These are phyloP conservation scores for Coprinopsis cinerea DNA, from an alignment of 768 basidiomycete genomes.

Conservation along the genomic window DNA sequence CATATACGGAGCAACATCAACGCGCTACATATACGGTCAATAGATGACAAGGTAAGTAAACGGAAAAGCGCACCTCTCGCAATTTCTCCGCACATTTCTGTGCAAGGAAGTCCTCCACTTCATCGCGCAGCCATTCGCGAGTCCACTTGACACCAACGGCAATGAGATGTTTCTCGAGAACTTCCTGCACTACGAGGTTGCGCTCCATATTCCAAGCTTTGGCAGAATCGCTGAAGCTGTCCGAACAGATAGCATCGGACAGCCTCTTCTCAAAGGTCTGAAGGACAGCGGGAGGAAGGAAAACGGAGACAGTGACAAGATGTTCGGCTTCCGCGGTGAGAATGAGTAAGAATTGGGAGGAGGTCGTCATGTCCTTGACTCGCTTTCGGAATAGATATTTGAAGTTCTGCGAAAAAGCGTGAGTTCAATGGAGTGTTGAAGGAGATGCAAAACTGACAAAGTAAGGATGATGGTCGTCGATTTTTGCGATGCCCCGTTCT, in stretches of 20 bases:
- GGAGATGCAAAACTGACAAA: constrained; percentile 42
- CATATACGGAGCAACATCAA: constrained; percentile 74
- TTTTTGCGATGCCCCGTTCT: constrained; percentile 75
- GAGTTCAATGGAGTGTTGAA: constrained; percentile 7
- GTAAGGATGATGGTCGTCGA: constrained; percentile 67
- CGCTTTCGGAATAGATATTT: constrained; percentile 88
- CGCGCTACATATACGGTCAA: constrained; percentile 45
- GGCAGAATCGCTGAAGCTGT: constrained; percentile 78
- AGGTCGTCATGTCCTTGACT: constrained; percentile 59
- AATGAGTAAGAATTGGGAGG: constrained; percentile 84
- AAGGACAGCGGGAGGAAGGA: constrained; percentile 55
- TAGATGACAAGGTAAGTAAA: constrained; percentile 1
- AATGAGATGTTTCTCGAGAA: constrained; percentile 74
- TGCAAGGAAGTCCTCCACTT: constrained; percentile 82
- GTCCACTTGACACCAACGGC: constrained; percentile 85
- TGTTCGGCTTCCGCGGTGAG: constrained; percentile 87
- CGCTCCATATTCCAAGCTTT: constrained; percentile 91
- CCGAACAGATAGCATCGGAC: constrained; percentile 77
- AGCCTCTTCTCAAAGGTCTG: constrained; percentile 69
- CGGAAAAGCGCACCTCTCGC: constrained; percentile 58
- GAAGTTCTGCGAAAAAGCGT: constrained; percentile 66
- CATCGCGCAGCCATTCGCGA: constrained; percentile 82
- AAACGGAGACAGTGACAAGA: constrained; percentile 72
- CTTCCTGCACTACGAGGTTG: constrained; percentile 68
- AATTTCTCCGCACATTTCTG: constrained; percentile 60